A percentile compares a stretch with the other conserved stretches of the same genome.
Evolutionary conservation across 2,329 filamentous ascomycete genomes (phyloP).

Genomic region (Ophiostoma australiae): DNA sequence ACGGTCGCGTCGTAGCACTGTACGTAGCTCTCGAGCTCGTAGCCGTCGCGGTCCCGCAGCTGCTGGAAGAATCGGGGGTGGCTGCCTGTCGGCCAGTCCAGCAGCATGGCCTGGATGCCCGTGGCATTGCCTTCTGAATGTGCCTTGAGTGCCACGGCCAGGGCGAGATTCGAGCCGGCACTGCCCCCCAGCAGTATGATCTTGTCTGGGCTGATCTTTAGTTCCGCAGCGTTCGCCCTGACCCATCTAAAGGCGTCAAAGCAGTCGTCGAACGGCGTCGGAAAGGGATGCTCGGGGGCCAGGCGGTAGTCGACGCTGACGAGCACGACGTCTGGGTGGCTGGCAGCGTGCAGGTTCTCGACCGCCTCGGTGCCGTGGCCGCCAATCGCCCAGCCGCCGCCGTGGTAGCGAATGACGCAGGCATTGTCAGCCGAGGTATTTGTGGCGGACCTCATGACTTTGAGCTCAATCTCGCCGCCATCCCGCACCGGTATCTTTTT

Average conservation of each 20-base stretch:
- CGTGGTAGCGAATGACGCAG: constrained; percentile 35
- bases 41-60: constrained; percentile 30
- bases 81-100: constrained; percentile 36
- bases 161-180: not conserved
- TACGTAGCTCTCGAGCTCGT: constrained; percentile 36
- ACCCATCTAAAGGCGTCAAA: constrained; percentile 39
- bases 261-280: constrained; percentile 46
- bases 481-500: not conserved
- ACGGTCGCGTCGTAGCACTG: constrained; percentile 36
- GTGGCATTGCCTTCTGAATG: constrained; percentile 24
- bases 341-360: constrained; percentile 33
- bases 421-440: constrained; percentile 34
- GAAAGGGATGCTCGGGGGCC: constrained; percentile 48
- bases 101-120: constrained; percentile 34
- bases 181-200: not conserved
- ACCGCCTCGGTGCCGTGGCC: constrained; percentile 35
- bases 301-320: constrained; percentile 39
- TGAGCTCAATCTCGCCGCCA: not conserved
- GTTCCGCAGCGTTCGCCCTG: not conserved
- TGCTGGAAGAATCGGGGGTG: constrained; percentile 37
- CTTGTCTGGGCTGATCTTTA: not conserved
- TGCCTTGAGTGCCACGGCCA: not conserved
- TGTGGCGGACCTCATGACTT: constrained; percentile 19
- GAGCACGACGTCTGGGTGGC: constrained; percentile 33
- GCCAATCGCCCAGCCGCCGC: constrained; percentile 37